These are phyloP conservation scores for Conticribra weissflogii DNA, from an alignment of 108 stramenopile species.

Conservation along the genomic window DNA sequence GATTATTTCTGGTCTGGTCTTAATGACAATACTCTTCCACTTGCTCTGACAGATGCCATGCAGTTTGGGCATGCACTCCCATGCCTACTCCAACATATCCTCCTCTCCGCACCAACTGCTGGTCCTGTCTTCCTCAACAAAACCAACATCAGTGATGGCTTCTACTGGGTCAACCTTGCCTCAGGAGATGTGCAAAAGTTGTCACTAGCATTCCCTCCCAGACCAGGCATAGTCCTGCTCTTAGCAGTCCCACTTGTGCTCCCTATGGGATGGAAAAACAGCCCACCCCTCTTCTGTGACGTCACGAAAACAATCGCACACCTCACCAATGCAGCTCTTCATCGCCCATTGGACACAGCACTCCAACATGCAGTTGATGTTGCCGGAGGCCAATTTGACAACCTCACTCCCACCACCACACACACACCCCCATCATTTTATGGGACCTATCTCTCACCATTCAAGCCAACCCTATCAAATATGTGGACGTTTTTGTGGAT, in stretches of 20 bases:
- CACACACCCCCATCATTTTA: neutral
- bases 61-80: conserved; percentile 46
- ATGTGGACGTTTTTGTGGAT: conserved; percentile 53
- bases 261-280: conserved; percentile 35
- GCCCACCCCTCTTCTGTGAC: conserved; percentile 32
- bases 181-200: no score
- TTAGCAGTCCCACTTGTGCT: conserved; percentile 31
- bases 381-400: neutral
- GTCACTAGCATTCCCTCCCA: neutral
- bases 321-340: conserved; percentile 7
- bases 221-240: conserved; percentile 3
- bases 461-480: neutral
- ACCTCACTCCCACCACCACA: no score
- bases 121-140: conserved; percentile 26
- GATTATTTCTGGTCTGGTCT: no score
- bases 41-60: conserved; percentile 37
- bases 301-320: conserved; percentile 47
- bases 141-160: no score
- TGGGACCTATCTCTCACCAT: neutral
- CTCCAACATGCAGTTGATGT: neutral
- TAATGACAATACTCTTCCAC: conserved; percentile 37
- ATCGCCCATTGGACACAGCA: neutral
- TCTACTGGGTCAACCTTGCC: no score
- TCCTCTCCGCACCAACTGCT: neutral
- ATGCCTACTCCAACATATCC: conserved; percentile 23